These are phyloP conservation scores for Amoebophrya sp. DNA, from an alignment of 169 alveolate species.

Conservation along the genomic window DNA sequence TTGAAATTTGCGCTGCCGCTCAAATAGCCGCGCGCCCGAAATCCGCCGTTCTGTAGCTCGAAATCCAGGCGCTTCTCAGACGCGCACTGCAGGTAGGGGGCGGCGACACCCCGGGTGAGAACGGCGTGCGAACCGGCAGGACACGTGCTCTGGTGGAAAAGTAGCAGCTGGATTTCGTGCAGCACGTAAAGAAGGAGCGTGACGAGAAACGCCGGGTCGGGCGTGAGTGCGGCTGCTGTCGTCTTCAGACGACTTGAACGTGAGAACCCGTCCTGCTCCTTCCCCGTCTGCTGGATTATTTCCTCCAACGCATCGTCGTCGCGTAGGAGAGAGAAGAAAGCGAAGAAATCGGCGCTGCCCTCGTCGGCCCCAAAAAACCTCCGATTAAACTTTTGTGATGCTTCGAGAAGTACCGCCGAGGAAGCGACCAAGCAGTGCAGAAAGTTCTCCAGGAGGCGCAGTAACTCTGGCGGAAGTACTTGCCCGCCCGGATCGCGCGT, in stretches of 20 bases:
- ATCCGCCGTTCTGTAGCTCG: background rate
- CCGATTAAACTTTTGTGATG: too few relatives aligned
- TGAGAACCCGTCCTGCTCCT: too few relatives aligned
- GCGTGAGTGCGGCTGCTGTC: too few relatives aligned
- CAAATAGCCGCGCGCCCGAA: background rate
- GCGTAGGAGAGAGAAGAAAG: background rate
- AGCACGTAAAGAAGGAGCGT: background rate
- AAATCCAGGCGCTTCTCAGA: background rate
- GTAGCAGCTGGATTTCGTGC: background rate
- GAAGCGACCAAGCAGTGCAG: background rate
- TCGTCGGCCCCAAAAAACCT: background rate
- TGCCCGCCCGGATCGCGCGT: too few relatives aligned
- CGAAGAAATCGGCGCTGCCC: background rate
- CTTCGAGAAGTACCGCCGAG: background rate
- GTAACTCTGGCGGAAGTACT: too few relatives aligned
- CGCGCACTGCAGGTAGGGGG: background rate
- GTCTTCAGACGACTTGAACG: too few relatives aligned
- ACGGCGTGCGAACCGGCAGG: background rate
- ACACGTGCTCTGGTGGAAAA: background rate
- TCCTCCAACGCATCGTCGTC: background rate
- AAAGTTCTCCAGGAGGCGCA: background rate
- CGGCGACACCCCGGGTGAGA: background rate
- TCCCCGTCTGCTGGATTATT: too few relatives aligned
- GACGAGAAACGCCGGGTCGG: too few relatives aligned
- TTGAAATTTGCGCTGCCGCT: background rate